Evolutionary conservation across 306 rosid genomes (phyloP), one percentile per base, ranked within the genome.

Genomic region (Cucurbita ficifolia): DNA sequence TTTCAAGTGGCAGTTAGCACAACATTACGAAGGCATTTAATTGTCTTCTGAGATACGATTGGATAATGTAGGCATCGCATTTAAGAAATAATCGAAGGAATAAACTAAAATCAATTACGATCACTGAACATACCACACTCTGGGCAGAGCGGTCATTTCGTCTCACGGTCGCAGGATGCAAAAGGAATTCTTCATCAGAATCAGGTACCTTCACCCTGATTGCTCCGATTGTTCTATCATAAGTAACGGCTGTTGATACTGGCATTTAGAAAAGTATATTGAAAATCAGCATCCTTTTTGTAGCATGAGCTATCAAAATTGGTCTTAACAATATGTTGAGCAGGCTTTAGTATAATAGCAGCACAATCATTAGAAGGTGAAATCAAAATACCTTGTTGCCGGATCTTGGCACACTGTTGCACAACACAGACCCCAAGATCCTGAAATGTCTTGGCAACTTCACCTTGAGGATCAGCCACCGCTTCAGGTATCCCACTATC

Each of bases 371-470:
- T 53, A 35, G 63, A 72, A 79, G 54, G 75, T 22, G 33, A 29
- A 38, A 69, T 76, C 29, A 77, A 35, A 67, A 46, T 86, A 90
- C 98, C 96, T 94, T 94, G 99, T 81, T 94, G 95, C 76, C 97
- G 97, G 67, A 94, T 94, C 88, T 91, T 94, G 74, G 99, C 99
- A 81, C 97, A 94, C 79, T 91, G 99, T 75, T 86, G 99, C 79
- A 94, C 99, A 68, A 94, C 85, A 78, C 97, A 91, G 35, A 94
- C 84, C 61, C 99, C 96, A 22, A 91, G 92, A 72, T 86, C 83
- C 79, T 91, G 99, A 81, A 91, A 91, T 79, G 84, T 91, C 84
- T 77, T 80, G 3, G 99, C 81, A 74, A 91, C 97, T 74, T 94
- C 97, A 45, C 97, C 90, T 74, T 72, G 88, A 84, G 97, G 97